Conservation (phyloP, 1,284 basidiomycete species). For the Salmacisia buchloeana region DNA sequence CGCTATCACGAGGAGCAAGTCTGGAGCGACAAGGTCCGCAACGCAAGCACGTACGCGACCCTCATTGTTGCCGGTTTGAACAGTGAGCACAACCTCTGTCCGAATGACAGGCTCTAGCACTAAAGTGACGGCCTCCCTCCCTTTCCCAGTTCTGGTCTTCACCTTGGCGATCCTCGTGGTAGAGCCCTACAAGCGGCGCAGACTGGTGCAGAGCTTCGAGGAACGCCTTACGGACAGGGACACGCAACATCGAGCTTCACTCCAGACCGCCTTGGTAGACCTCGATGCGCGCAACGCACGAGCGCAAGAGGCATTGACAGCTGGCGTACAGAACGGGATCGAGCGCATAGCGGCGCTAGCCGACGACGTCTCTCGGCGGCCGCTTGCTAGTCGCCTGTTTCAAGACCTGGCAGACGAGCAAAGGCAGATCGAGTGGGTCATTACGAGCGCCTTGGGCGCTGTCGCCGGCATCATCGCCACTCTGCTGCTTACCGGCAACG, state of each 20-base stretch:
- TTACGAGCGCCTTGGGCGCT: not conserved
- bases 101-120: not conserved
- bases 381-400: not conserved
- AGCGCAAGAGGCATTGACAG: not conserved
- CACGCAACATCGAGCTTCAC: slow-evolving; percentile 18
- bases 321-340: not conserved
- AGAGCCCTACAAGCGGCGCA: slow-evolving; percentile 49
- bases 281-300: slow-evolving; percentile 17
- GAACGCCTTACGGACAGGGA: slow-evolving; percentile 34
- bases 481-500: too few species aligned
- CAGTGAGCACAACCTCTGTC: slow-evolving; percentile 14
- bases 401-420: not conserved
- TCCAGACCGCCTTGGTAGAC: slow-evolving; percentile 22
- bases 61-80: slow-evolving; percentile 39
- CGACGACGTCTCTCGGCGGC: not conserved
- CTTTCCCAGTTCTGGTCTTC: slow-evolving; percentile 33
- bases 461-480: not conserved
- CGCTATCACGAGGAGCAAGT: slow-evolving; percentile 48
- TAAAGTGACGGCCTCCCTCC: not conserved
- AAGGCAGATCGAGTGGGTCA: not conserved
- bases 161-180: slow-evolving; percentile 43
- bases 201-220: slow-evolving; percentile 45
- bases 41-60: slow-evolving; percentile 38
- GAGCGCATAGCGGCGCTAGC: not conserved
- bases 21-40: slow-evolving; percentile 44